Evolutionary conservation across 2,329 filamentous ascomycete species (phyloP).

Genomic region (Aspergillus hiratsukae): DNA sequence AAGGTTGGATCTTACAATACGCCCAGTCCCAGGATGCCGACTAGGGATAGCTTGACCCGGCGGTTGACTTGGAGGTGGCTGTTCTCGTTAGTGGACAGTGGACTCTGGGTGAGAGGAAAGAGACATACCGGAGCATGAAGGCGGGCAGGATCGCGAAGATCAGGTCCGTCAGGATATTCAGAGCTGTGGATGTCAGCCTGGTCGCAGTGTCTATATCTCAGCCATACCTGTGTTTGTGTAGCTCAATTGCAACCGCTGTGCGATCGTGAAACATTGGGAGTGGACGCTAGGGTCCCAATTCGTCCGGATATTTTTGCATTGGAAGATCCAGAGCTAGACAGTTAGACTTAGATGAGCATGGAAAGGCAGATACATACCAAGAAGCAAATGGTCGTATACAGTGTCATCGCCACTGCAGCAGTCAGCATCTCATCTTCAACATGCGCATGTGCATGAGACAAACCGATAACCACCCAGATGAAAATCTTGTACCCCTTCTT

Average conservation of each 20-base stretch:
- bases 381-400: constrained; percentile 18
- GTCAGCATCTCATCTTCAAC: neutral
- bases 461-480: constrained; percentile 36
- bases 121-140: constrained; percentile 33
- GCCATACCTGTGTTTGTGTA: constrained; percentile 37
- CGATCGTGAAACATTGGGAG: constrained; percentile 40
- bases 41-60: constrained; percentile 34
- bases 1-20: constrained; percentile 32
- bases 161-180: constrained; percentile 41
- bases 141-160: constrained; percentile 39
- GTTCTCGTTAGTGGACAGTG: neutral
- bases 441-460: constrained; percentile 20
- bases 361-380: constrained; percentile 12
- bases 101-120: no score
- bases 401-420: constrained; percentile 10
- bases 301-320: constrained; percentile 45
- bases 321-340: constrained; percentile 42
- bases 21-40: constrained; percentile 38
- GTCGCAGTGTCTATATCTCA: neutral
- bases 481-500: constrained; percentile 33
- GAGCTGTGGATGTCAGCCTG: constrained; percentile 9
- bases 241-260: constrained; percentile 39
- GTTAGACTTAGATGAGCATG: constrained; percentile 21
- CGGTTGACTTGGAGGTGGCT: constrained; percentile 36
- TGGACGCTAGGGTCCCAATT: constrained; percentile 43